phyloP scores from a whole-genome alignment of 2,329 filamentous ascomycete genomes.

The Rhytidhysteron rufulum region DNA sequence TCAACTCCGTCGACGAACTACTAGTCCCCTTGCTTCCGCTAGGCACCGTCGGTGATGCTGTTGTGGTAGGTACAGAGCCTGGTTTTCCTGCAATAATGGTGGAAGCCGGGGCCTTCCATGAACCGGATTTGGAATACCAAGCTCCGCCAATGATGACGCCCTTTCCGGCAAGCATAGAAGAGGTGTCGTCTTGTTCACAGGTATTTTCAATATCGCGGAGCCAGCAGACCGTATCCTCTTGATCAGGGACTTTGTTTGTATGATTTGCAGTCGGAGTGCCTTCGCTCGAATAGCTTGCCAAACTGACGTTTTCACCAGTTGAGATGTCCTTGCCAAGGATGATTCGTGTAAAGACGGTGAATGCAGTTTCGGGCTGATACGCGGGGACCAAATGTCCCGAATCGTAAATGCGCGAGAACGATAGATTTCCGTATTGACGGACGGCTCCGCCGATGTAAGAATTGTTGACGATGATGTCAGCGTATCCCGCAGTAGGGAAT shows the following conservation, averaged over 20 bases:
- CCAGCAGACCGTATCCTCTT: constrained; percentile 57
- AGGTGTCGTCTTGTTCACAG: constrained; percentile 51
- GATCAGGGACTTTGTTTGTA: constrained; percentile 49
- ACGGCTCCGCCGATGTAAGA: constrained; percentile 67
- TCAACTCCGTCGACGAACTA: constrained; percentile 1
- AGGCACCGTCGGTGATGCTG: not conserved
- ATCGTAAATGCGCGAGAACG: constrained; percentile 50
- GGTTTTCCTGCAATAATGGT: constrained; percentile 9
- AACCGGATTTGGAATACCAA: constrained; percentile 13
- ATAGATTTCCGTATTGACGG: constrained; percentile 67
- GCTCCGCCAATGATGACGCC: constrained; percentile 30
- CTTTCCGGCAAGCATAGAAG: constrained; percentile 45
- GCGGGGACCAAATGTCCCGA: constrained; percentile 50
- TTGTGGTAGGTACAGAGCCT: not conserved
- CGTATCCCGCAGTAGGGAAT: constrained; percentile 67
- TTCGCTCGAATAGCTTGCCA: constrained; percentile 52
- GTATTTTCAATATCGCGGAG: constrained; percentile 50
- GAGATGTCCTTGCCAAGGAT: constrained; percentile 47
- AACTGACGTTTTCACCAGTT: constrained; percentile 48
- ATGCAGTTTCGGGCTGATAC: constrained; percentile 43
- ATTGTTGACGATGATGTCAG: constrained; percentile 64
- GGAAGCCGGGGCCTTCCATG: constrained; percentile 6
- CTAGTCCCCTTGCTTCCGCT: constrained; percentile 2
- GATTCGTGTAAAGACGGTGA: constrained; percentile 50
- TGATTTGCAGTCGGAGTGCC: constrained; percentile 57